phyloP scores from a whole-genome alignment of 2,329 filamentous ascomycete species.

The Neobulgaria alba region DNA sequence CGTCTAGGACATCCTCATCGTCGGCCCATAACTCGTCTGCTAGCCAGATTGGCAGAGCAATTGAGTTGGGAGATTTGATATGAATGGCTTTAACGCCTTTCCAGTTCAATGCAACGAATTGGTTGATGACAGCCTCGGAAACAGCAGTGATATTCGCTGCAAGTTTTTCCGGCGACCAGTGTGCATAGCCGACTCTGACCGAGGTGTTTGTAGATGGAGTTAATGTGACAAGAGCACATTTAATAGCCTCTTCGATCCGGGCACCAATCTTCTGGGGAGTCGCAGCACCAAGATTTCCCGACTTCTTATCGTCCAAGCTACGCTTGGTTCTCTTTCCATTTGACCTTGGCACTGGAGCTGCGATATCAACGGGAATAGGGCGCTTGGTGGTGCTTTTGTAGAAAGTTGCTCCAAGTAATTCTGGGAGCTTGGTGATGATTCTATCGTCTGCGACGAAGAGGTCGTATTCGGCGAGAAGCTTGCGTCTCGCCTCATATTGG shows the following conservation, averaged over 20 bases:
- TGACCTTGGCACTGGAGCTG: constrained; percentile 50
- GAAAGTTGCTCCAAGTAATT: constrained; percentile 81
- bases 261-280: constrained; percentile 51
- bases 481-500: constrained; percentile 78
- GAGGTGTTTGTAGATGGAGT: constrained; percentile 71
- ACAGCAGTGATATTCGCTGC: constrained; percentile 74
- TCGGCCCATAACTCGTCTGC: constrained; percentile 87
- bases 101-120: constrained; percentile 81
- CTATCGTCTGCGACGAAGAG: constrained; percentile 90
- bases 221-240: constrained; percentile 72
- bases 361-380: constrained; percentile 73
- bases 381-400: constrained; percentile 78
- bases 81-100: constrained; percentile 76
- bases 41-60: constrained; percentile 88
- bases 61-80: constrained; percentile 84
- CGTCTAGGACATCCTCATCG: constrained; percentile 57
- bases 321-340: constrained; percentile 50
- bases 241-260: constrained; percentile 72
- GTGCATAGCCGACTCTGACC: constrained; percentile 68
- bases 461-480: constrained; percentile 79
- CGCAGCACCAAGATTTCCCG: constrained; percentile 32
- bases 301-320: constrained; percentile 41
- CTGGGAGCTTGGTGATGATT: constrained; percentile 65
- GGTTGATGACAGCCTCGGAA: constrained; percentile 59
- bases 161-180: constrained; percentile 66